Evolutionary conservation across 1,139 yeast species (phyloP).

Genomic region (Hanseniaspora uvarum): DNA sequence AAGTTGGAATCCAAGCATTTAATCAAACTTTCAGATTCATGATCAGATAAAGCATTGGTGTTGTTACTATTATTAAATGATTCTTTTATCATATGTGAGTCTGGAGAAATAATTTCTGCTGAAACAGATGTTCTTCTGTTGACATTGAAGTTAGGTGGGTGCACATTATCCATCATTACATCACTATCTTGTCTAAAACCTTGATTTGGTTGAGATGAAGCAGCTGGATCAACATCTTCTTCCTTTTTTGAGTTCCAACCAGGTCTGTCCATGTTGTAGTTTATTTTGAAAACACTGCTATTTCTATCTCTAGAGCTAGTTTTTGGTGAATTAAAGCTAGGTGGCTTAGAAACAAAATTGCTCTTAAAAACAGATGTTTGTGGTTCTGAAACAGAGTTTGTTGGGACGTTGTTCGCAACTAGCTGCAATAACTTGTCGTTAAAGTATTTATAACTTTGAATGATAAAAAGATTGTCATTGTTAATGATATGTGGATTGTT

Average conservation of each 20-base stretch:
- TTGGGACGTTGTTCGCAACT: not conserved
- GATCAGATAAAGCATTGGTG: conserved; percentile 49
- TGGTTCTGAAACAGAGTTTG: not conserved
- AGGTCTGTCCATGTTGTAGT: conserved; percentile 9
- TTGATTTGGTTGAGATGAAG: not conserved
- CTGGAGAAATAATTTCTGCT: conserved; percentile 51
- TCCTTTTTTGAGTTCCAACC: not conserved
- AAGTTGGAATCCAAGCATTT: conserved; percentile 70
- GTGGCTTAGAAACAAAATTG: not conserved
- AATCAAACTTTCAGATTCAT: conserved; percentile 51
- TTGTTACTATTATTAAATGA: conserved; percentile 50
- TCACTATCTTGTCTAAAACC: conserved; percentile 5
- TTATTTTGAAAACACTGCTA: conserved; percentile 14
- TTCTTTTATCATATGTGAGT: conserved; percentile 30
- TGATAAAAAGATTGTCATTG: conserved; percentile 10
- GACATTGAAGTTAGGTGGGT: conserved; percentile 59
- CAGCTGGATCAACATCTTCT: conserved; percentile 15
- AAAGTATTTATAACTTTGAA: conserved; percentile 17
- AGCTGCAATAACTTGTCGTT: conserved; percentile 12
- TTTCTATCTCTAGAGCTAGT: not conserved
- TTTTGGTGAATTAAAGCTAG: not conserved
- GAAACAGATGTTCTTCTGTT: conserved; percentile 80
- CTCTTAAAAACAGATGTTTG: not conserved
- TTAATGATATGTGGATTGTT: conserved; percentile 8
- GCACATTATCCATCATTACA: conserved; percentile 20